phyloP scores from a whole-genome alignment of 257 asterid genomes.

The Eustoma russellianum region DNA sequence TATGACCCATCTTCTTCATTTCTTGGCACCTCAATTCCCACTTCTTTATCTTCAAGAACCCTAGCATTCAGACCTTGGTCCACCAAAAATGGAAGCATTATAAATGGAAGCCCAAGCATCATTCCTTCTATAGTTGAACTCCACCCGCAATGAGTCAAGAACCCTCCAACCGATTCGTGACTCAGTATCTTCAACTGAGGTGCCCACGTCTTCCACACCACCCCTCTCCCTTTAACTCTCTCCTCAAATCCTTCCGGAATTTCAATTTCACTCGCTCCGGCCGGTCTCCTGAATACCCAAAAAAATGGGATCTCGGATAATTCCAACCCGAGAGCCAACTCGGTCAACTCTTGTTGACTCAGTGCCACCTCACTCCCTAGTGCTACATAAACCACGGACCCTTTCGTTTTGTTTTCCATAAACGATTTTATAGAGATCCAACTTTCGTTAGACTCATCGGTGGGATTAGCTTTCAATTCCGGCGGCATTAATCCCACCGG shows the following conservation, averaged over 20 bases:
- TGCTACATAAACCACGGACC: constrained; percentile 20
- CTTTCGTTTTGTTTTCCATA: constrained; percentile 13
- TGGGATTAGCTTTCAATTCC: background rate
- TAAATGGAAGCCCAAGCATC: constrained; percentile 17
- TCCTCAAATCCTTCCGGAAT: constrained; percentile 25
- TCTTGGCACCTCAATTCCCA: constrained; percentile 26
- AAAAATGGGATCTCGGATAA: constrained; percentile 18
- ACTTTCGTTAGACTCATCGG: background rate
- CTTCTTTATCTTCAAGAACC: constrained; percentile 17
- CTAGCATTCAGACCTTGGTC: constrained; percentile 34
- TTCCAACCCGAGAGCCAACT: constrained; percentile 27
- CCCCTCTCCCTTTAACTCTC: constrained; percentile 12
- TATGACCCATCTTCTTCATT: constrained; percentile 24
- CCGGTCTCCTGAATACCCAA: constrained; percentile 19
- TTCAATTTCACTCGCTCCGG: background rate
- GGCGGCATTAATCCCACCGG: constrained; percentile 20
- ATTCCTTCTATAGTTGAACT: constrained; percentile 27
- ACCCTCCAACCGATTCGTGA: constrained; percentile 23
- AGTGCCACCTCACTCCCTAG: constrained; percentile 21
- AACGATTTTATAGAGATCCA: constrained; percentile 12
- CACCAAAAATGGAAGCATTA: constrained; percentile 26
- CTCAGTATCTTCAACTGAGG: constrained; percentile 21
- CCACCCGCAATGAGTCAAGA: constrained; percentile 28
- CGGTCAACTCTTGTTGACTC: constrained; percentile 19
- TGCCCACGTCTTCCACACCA: constrained; percentile 27